These are phyloP conservation scores for Liquidambar formosana DNA, from an alignment of 164 flowering plant genomes.

Conservation along the genomic window DNA sequence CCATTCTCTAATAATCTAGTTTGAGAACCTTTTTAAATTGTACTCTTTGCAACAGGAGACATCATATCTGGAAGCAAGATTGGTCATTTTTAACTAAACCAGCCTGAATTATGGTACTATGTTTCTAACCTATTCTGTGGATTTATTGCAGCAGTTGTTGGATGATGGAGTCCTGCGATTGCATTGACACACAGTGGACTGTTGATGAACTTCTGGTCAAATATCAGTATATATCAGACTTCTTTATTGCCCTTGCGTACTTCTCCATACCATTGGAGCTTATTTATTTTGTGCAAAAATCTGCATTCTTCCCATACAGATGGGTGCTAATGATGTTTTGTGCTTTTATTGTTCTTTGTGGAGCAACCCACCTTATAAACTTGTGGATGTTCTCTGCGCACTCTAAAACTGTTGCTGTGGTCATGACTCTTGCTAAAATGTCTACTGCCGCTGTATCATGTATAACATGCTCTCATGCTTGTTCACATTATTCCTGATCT, in stretches of 20 bases:
- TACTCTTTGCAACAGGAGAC: background rate
- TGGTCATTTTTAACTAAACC: background rate
- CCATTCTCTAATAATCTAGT: too few species aligned
- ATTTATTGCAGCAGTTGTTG: conserved; percentile 16
- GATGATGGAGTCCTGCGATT: conserved; percentile 63
- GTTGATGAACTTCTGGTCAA: conserved; percentile 58
- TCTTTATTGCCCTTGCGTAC: conserved; percentile 75
- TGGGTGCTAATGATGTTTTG: conserved; percentile 96
- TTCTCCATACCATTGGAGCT: conserved; percentile 90
- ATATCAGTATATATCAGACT: conserved; percentile 70
- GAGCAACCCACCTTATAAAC: conserved; percentile 83
- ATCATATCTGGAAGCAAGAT: background rate
- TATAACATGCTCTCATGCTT: conserved; percentile 83
- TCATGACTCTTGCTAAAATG: conserved; percentile 76
- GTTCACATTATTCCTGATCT: conserved; percentile 90
- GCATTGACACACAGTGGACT: conserved; percentile 55
- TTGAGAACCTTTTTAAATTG: background rate
- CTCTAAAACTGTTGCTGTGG: conserved; percentile 65
- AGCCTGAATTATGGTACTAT: background rate
- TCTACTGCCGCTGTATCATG: conserved; percentile 83
- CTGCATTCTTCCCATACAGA: conserved; percentile 82
- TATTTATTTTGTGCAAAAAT: conserved; percentile 84
- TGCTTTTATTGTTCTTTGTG: conserved; percentile 91
- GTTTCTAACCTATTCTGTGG: conserved; percentile 10
- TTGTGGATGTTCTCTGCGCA: conserved; percentile 76